Conservation (phyloP, 805 yeast species). For the Metschnikowia matae region DNA sequence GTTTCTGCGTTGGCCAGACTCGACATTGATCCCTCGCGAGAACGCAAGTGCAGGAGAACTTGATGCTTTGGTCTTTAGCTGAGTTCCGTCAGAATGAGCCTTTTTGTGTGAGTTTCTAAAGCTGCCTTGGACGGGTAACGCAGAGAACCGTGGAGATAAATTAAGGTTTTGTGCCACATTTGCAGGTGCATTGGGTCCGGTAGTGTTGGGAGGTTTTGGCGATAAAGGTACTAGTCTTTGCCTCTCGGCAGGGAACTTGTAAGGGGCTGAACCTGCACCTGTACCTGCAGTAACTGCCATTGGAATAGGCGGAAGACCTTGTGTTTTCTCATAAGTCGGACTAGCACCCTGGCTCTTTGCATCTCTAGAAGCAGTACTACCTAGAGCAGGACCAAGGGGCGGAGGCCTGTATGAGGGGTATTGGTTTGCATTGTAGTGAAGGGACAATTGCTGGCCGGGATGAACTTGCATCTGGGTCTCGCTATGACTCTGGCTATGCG, state of each 20-base stretch:
- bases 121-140: constrained; percentile 19
- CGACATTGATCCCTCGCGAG: constrained; percentile 35
- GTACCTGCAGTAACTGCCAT: not conserved
- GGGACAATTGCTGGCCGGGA: not conserved
- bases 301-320: not conserved
- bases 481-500: not conserved
- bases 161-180: constrained; percentile 8
- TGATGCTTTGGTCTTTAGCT: constrained; percentile 4
- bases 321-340: not conserved
- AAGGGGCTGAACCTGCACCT: not conserved
- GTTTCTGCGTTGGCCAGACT: constrained; percentile 31
- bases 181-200: not conserved
- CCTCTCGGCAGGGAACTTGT: constrained; percentile 3
- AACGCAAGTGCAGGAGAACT: constrained; percentile 38
- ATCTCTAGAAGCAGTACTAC: not conserved
- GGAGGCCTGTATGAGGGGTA: not conserved
- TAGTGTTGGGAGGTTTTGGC: constrained; percentile 4
- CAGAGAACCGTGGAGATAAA: constrained; percentile 5
- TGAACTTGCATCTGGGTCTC: not conserved
- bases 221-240: constrained; percentile 7
- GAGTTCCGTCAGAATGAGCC: constrained; percentile 21
- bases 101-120: constrained; percentile 22
- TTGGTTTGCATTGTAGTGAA: not conserved
- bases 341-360: not conserved
- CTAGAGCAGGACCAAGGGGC: constrained; percentile 1